A percentile compares a stretch with the other conserved stretches of the same genome.
Conservation (phyloP, 768 basidiomycete genomes). For the Pseudohyphozyma bogoriensis region DNA sequence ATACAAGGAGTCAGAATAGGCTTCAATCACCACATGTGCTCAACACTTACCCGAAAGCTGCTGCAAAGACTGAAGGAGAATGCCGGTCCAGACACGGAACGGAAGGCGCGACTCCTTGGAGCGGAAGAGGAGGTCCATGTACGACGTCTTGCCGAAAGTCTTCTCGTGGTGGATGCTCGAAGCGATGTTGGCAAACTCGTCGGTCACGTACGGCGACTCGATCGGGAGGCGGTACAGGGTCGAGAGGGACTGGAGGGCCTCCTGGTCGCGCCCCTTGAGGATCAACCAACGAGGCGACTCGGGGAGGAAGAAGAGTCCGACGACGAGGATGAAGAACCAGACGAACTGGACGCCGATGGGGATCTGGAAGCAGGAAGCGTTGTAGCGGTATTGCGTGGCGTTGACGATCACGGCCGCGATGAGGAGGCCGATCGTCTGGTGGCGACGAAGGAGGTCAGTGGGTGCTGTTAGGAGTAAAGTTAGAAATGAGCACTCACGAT, state of each 20-base stretch:
- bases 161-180: constrained; percentile 58
- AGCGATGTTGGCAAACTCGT: constrained; percentile 49
- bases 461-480: not conserved
- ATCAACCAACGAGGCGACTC: constrained; percentile 52
- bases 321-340: constrained; percentile 46
- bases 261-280: constrained; percentile 53
- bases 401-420: constrained; percentile 60
- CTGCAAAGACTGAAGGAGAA: constrained; percentile 65
- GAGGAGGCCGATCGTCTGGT: not conserved
- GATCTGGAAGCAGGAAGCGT: constrained; percentile 52
- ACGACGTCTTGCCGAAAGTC: too few relatives aligned
- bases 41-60: too few relatives aligned
- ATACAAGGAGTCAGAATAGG: too few relatives aligned
- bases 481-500: not conserved
- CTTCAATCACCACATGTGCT: too few relatives aligned
- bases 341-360: too few relatives aligned
- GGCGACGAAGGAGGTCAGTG: too few relatives aligned
- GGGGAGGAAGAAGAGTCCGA: constrained; percentile 62
- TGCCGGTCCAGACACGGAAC: constrained; percentile 68
- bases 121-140: too few relatives aligned
- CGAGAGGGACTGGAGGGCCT: constrained; percentile 52
- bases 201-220: constrained; percentile 47
- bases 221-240: constrained; percentile 50
- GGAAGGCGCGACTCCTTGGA: constrained; percentile 49
- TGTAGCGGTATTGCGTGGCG: constrained; percentile 51